phyloP scores from a whole-genome alignment of 1,139 yeast genomes.

The Pichia sp. region DNA sequence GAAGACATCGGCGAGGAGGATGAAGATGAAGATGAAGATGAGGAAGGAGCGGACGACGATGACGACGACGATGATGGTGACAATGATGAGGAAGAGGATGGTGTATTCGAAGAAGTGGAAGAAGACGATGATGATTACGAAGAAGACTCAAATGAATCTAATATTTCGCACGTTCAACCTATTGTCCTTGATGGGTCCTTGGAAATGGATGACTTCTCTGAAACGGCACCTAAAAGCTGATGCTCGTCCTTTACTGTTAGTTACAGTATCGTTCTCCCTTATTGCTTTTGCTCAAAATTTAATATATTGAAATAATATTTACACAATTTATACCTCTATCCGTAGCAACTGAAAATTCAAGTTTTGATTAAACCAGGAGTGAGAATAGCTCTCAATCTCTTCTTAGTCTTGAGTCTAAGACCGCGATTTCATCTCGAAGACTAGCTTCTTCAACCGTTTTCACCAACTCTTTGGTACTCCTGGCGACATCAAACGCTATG shows the following conservation, averaged over 20 bases:
- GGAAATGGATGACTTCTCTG: neutral
- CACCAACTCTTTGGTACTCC: constrained; percentile 91
- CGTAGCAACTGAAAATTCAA: neutral
- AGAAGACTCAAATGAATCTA: neutral
- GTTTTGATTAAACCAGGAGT: neutral
- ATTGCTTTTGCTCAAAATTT: too few species aligned
- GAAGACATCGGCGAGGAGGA: neutral
- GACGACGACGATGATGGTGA: neutral
- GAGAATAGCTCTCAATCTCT: neutral
- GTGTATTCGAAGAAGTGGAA: too few species aligned
- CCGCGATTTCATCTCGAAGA: constrained; percentile 52
- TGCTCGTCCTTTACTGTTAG: too few species aligned
- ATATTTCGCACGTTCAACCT: neutral
- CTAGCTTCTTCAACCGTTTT: constrained; percentile 95
- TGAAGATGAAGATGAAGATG: neutral
- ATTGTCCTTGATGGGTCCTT: neutral
- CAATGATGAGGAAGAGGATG: neutral
- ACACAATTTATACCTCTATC: neutral
- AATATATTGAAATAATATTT: too few species aligned
- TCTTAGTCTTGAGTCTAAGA: constrained; percentile 30
- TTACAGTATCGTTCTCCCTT: neutral
- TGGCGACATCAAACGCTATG: constrained; percentile 91
- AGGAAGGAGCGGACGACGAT: neutral
- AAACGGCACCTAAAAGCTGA: neutral
- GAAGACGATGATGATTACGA: neutral